phyloP scores from a whole-genome alignment of 768 basidiomycete species.

The Chalciporus piperatus region DNA sequence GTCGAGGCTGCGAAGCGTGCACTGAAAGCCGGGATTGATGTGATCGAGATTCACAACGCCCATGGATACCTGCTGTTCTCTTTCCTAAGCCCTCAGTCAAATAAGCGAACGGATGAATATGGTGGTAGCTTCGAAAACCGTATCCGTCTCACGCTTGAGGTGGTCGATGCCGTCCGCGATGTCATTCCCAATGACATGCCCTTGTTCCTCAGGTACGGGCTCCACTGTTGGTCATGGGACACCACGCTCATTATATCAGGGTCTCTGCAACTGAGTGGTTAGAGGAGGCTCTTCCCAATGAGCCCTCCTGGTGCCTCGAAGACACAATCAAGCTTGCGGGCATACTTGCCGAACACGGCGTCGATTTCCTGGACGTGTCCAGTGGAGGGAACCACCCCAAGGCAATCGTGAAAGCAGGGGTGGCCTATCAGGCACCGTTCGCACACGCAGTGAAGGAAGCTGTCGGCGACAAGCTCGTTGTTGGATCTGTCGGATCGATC shows the following conservation, averaged over 20 bases:
- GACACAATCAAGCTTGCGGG: conserved; percentile 63
- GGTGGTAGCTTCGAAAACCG: conserved; percentile 74
- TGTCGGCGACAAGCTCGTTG: conserved; percentile 39
- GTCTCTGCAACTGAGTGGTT: conserved; percentile 77
- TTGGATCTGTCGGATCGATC: conserved; percentile 27
- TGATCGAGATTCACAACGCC: conserved; percentile 59
- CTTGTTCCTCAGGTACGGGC: conserved; percentile 62
- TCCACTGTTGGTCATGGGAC: not conserved
- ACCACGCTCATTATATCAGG: conserved; percentile 18
- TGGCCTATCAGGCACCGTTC: conserved; percentile 56
- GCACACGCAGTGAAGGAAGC: conserved; percentile 51
- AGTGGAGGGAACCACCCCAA: conserved; percentile 54
- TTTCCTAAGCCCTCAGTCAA: conserved; percentile 59
- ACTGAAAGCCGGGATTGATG: conserved; percentile 58
- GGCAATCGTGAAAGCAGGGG: conserved; percentile 26
- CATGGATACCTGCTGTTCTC: conserved; percentile 58
- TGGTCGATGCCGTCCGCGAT: conserved; percentile 61
- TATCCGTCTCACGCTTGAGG: conserved; percentile 55
- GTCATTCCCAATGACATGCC: conserved; percentile 62
- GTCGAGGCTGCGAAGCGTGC: conserved; percentile 49
- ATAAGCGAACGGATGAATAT: conserved; percentile 66
- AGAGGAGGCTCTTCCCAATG: conserved; percentile 52
- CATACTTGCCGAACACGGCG: conserved; percentile 58
- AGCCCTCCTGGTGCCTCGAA: conserved; percentile 64
- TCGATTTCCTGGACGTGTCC: conserved; percentile 76